These are phyloP conservation scores for Podila clonocystis DNA, from an alignment of 192 early-diverging fungal species.

Conservation along the genomic window DNA sequence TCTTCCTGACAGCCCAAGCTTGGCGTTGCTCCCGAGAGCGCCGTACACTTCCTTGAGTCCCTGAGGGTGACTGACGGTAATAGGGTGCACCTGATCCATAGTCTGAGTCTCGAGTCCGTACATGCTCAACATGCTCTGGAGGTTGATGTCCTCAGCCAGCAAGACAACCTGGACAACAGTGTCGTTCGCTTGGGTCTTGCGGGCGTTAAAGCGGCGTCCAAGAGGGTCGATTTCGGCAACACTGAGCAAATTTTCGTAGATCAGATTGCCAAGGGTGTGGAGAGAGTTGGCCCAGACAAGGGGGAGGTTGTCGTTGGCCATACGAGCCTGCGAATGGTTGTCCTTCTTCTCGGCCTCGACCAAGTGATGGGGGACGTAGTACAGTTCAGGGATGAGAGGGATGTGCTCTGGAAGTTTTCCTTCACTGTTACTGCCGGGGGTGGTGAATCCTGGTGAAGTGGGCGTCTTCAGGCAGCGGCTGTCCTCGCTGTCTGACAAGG, in stretches of 20 bases:
- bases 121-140: conserved; percentile 71
- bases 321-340: conserved; percentile 72
- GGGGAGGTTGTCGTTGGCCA: conserved; percentile 85
- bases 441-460: conserved; percentile 22
- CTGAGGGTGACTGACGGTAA: conserved; percentile 73
- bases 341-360: conserved; percentile 74
- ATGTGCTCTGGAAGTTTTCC: conserved; percentile 46
- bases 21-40: conserved; percentile 75
- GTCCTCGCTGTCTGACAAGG: conserved; percentile 21
- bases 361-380: conserved; percentile 74
- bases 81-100: conserved; percentile 66
- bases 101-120: conserved; percentile 85
- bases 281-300: conserved; percentile 88
- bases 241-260: conserved; percentile 76
- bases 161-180: conserved; percentile 82
- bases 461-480: conserved; percentile 18
- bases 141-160: conserved; percentile 71
- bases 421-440: conserved; percentile 10
- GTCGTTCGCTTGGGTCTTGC: conserved; percentile 52
- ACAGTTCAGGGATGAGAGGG: conserved; percentile 73
- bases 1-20: conserved; percentile 80
- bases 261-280: conserved; percentile 76
- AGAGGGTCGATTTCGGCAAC: conserved; percentile 84
- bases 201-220: conserved; percentile 68
- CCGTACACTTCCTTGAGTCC: conserved; percentile 79